A percentile compares a stretch with the other conserved stretches of the same genome.
Evolutionary conservation across 192 early-diverging fungal species (phyloP).

Genomic region (Phlyctochytrium planicorne): DNA sequence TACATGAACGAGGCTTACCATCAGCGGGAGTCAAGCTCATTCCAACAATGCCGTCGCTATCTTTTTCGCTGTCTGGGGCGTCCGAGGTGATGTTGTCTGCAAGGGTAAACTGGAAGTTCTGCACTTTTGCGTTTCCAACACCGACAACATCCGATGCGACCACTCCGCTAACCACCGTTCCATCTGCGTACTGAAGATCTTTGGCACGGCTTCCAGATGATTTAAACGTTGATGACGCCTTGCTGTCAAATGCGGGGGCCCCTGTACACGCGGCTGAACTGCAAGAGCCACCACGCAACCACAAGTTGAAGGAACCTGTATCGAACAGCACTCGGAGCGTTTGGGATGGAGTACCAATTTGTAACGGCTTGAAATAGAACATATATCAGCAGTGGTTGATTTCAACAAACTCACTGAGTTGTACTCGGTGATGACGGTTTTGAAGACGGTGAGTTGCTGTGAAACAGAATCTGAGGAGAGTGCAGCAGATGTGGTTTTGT

Average conservation of each 20-base stretch:
- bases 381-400: background rate
- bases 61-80: slow-evolving; percentile 6
- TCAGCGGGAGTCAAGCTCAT: slow-evolving; percentile 28
- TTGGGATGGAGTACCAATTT: slow-evolving; percentile 41
- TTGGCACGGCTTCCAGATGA: slow-evolving; percentile 12
- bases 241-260: slow-evolving; percentile 28
- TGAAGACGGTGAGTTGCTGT: slow-evolving; percentile 5
- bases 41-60: slow-evolving; percentile 42
- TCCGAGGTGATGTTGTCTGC: slow-evolving; percentile 15
- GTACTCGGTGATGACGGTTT: slow-evolving; percentile 1
- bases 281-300: slow-evolving; percentile 35
- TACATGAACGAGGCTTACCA: too few relatives aligned
- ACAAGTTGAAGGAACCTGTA: slow-evolving; percentile 42
- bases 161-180: slow-evolving; percentile 28
- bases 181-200: slow-evolving; percentile 39
- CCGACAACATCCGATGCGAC: slow-evolving; percentile 27
- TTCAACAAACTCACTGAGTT: background rate
- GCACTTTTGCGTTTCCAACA: slow-evolving; percentile 22
- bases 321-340: slow-evolving; percentile 41
- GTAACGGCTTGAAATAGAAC: slow-evolving; percentile 1
- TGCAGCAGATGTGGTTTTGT: background rate
- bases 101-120: slow-evolving; percentile 27
- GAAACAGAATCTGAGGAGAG: background rate
- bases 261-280: slow-evolving; percentile 17
- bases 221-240: slow-evolving; percentile 26